A percentile compares a stretch with the other conserved stretches of the same genome.
These are phyloP conservation scores for Diaporthe amygdali DNA, from an alignment of 2,329 filamentous ascomycete species.

Conservation along the genomic window DNA sequence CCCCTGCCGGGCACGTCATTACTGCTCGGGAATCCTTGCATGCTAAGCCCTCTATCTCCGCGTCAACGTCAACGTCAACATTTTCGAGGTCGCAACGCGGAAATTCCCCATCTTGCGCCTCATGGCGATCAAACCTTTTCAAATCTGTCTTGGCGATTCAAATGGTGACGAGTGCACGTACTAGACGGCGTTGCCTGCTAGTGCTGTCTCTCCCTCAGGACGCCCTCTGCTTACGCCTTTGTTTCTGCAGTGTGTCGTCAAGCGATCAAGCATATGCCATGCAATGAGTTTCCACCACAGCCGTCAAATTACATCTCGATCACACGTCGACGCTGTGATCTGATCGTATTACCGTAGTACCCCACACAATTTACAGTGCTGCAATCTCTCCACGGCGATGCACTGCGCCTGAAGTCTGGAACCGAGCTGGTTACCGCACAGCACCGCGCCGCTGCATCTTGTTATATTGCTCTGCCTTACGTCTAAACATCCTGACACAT, in stretches of 20 bases:
- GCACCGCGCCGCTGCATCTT: not conserved
- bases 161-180: not conserved
- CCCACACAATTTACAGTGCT: not conserved
- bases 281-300: not conserved
- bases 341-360: not conserved
- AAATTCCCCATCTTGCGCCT: constrained; percentile 4
- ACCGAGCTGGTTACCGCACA: not conserved
- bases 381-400: not conserved
- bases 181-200: too few relatives aligned
- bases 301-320: constrained; percentile 12
- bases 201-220: not conserved
- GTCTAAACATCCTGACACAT: not conserved
- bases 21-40: not conserved
- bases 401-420: not conserved
- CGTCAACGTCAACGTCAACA: not conserved
- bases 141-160: not conserved
- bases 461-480: not conserved
- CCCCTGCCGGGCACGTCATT: not conserved
- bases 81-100: not conserved
- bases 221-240: not conserved
- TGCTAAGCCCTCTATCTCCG: not conserved
- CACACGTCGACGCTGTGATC: not conserved
- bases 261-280: not conserved
- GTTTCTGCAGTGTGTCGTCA: not conserved
- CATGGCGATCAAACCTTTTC: not conserved